Conservation (phyloP, 768 basidiomycete genomes). For the Phallus indusiatus region DNA sequence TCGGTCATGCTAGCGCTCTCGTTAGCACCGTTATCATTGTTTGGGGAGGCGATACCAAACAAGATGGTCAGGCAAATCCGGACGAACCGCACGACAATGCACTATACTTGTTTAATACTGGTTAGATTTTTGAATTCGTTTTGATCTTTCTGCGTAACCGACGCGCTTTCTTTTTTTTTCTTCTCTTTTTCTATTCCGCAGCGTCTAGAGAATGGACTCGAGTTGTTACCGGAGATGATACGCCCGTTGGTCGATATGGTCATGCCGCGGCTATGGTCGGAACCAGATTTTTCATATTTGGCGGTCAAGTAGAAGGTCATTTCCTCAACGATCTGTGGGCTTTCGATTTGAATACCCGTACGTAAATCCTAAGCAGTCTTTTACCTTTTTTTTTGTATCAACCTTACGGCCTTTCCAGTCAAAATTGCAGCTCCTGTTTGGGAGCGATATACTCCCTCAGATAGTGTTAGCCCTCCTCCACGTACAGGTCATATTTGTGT, state of each 20-base stretch:
- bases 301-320: conserved; percentile 90
- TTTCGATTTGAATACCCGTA: conserved; percentile 91
- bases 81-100: conserved; percentile 84
- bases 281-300: conserved; percentile 89
- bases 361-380: conserved; percentile 22
- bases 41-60: conserved; percentile 97
- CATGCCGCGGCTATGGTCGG: conserved; percentile 92
- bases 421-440: conserved; percentile 69
- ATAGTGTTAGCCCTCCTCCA: conserved; percentile 56
- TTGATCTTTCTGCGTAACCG: neutral
- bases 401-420: conserved; percentile 38
- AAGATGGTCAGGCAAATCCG: conserved; percentile 48
- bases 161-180: neutral
- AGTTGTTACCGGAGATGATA: conserved; percentile 64
- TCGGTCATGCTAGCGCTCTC: conserved; percentile 95
- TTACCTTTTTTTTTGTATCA: neutral
- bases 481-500: conserved; percentile 91
- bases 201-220: conserved; percentile 87
- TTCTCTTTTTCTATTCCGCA: neutral
- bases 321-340: conserved; percentile 94
- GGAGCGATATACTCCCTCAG: conserved; percentile 59
- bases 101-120: conserved; percentile 87
- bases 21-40: conserved; percentile 94
- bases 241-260: conserved; percentile 87
- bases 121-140: conserved; percentile 37